Percentiles rank a stretch among this genome's conserved stretches.
Conservation (phyloP, 441 rosid genomes). For the Mallotus japonicus region DNA sequence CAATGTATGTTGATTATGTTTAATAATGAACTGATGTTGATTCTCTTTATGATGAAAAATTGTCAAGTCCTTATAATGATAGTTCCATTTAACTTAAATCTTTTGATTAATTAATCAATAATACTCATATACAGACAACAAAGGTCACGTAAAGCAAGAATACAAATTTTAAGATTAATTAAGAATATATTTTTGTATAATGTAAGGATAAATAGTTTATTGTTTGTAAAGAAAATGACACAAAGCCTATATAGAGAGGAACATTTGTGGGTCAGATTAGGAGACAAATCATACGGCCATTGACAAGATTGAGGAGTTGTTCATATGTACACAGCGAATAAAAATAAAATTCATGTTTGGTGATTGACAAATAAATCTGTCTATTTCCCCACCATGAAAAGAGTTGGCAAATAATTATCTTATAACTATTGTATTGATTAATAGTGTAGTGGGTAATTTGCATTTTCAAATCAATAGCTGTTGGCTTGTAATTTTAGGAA, state of each 20-base stretch:
- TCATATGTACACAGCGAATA: not conserved
- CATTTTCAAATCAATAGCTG: not conserved
- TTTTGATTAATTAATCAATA: not conserved
- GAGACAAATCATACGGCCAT: constrained; percentile 8
- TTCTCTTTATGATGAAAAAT: not conserved
- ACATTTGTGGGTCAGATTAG: constrained; percentile 13
- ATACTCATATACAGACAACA: not conserved
- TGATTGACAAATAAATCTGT: constrained; percentile 4
- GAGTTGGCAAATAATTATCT: constrained; percentile 1
- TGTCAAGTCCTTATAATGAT: not conserved
- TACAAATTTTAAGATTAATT: not conserved
- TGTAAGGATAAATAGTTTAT: not conserved
- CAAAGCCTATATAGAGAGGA: not conserved
- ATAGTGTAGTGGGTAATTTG: not conserved
- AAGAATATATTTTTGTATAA: not conserved
- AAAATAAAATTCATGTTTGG: not conserved
- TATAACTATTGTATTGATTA: not conserved
- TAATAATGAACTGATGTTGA: not conserved
- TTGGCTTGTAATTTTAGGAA: constrained; percentile 13
- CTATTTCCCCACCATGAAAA: not conserved
- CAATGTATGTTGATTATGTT: not conserved
- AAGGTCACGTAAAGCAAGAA: not conserved
- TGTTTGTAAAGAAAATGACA: constrained; percentile 23
- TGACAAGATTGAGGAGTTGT: constrained; percentile 8
- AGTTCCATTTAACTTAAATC: not conserved